Base-by-base conservation (phyloP, 306 rosid species). In the Vigna mungo region DNA sequence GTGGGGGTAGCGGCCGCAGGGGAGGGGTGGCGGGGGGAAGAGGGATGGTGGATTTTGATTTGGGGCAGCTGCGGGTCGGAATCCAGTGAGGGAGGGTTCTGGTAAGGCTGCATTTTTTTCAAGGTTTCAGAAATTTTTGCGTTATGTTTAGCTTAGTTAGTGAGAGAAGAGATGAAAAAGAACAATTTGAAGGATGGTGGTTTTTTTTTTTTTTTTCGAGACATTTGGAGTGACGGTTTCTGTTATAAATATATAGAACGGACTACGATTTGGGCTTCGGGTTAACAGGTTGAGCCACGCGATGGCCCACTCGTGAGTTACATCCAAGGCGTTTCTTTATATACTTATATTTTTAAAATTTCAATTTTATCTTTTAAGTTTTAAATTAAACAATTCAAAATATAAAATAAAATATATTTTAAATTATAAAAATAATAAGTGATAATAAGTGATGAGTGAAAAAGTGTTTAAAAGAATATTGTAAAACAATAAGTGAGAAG, bases 21-120 rank as follows among this genome's bases (percentile, higher is more conserved):
- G 34, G 90, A 62, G 34, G 77, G 89, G 89, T 87, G 89, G 72
- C 86, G 92, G 1, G 98, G 96, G 16, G 98, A 95, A 62, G 91
- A 76, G 0, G 98, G 96, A 62, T 92, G 99, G 88, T 91, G 99
- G 88, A 92, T 92, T 86, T 83, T 89, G 84, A 95, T 92, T 61
- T 78, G 77, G 0, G 99, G 99, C 43, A 95, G 96, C 46, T 92
- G 90, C 2, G 97, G 99, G 76, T 92, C 97, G 9, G 87, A 81
- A 55, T 90, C 95, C 4, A 73, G 55, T 16, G 83, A 56, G 69
- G 75, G 47, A 18, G 76, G 87, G 21, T 87, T 80, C 3, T 82
- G 87, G 3, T 62, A 76, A 6, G 68, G 84, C 66, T 87, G 88
- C 84, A 85, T 86, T 23, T 86, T 80, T 47, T 30, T 44, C 1